phyloP scores from a whole-genome alignment of 2,329 filamentous ascomycete genomes.

The Cytospora piceicola region DNA sequence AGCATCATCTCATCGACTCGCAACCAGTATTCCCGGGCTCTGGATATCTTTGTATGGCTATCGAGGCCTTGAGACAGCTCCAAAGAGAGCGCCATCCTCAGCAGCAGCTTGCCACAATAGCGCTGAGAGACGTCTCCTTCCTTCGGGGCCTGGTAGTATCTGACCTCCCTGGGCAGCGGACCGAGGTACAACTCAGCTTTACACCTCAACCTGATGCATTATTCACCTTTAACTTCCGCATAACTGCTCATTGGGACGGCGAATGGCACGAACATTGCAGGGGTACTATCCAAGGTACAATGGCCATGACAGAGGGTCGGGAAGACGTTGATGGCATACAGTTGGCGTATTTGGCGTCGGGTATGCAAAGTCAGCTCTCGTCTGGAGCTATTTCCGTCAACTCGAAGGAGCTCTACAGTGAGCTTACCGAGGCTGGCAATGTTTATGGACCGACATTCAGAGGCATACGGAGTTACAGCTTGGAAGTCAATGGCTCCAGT shows the following conservation, averaged over 20 bases:
- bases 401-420: background rate
- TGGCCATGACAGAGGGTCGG: background rate
- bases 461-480: background rate
- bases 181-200: slow-evolving; percentile 12
- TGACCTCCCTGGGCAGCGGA: slow-evolving; percentile 16
- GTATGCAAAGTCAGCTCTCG: background rate
- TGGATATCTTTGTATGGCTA: slow-evolving; percentile 42
- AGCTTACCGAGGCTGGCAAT: background rate
- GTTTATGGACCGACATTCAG: slow-evolving; percentile 10
- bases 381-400: background rate
- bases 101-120: background rate
- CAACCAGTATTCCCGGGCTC: slow-evolving; percentile 34
- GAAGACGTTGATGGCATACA: background rate
- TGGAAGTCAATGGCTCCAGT: background rate
- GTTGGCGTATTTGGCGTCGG: background rate
- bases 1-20: slow-evolving; percentile 24
- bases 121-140: slow-evolving; percentile 1
- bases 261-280: slow-evolving; percentile 14
- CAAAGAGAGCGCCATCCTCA: background rate
- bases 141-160: slow-evolving; percentile 4
- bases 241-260: background rate
- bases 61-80: slow-evolving; percentile 35
- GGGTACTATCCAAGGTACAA: background rate
- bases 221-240: background rate
- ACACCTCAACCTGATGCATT: background rate